Evolutionary conservation across 192 early-diverging fungal species (phyloP).

Genomic region (Gaertneriomyces sp.): DNA sequence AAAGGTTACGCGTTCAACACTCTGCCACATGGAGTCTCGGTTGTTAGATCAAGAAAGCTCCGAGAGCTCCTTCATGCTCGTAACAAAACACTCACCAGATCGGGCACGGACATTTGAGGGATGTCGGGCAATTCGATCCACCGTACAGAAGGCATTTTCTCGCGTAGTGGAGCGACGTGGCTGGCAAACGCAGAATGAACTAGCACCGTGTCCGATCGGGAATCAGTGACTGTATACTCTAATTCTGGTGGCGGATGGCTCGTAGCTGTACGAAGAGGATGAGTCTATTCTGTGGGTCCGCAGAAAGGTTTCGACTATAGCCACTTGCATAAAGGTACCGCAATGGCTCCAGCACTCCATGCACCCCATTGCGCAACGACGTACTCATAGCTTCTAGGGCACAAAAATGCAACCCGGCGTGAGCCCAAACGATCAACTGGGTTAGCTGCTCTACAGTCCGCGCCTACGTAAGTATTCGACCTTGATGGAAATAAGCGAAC

Average conservation of each 20-base stretch:
- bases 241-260: conserved; percentile 75
- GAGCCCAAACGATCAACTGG: not conserved
- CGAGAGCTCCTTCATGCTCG: not conserved
- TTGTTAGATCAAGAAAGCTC: not conserved
- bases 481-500: not conserved
- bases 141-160: conserved; percentile 1
- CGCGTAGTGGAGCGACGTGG: conserved; percentile 23
- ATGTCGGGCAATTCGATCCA: conserved; percentile 17
- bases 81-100: not conserved
- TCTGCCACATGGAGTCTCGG: conserved; percentile 8
- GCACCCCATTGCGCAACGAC: conserved; percentile 30
- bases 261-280: conserved; percentile 37
- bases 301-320: conserved; percentile 1
- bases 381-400: conserved; percentile 30
- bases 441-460: not conserved
- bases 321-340: conserved; percentile 69
- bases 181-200: conserved; percentile 52
- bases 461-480: not conserved
- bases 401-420: conserved; percentile 33
- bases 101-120: not conserved
- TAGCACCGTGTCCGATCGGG: conserved; percentile 58
- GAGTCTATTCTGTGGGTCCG: not conserved
- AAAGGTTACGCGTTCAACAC: not conserved
- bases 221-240: conserved; percentile 68
- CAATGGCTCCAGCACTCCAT: conserved; percentile 76